phyloP scores from a whole-genome alignment of 2,329 filamentous ascomycete genomes.

The Fusarium hostae region DNA sequence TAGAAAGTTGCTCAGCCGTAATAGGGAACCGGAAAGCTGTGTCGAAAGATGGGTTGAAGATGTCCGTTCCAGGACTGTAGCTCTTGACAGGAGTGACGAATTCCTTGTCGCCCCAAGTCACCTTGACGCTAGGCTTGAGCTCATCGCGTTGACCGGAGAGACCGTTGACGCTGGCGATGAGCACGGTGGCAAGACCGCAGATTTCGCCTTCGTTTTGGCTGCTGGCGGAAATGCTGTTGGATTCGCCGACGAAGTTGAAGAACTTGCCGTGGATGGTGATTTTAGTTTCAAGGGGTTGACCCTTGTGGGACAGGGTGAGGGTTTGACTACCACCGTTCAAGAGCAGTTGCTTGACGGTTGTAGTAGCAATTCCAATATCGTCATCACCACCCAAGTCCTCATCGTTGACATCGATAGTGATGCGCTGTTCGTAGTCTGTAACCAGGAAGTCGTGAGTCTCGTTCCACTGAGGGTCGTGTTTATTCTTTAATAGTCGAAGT shows the following conservation, averaged over 20 bases:
- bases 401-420: constrained; percentile 38
- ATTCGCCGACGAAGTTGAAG: constrained; percentile 35
- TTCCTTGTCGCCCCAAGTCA: constrained; percentile 41
- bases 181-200: constrained; percentile 39
- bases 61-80: constrained; percentile 40
- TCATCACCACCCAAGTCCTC: constrained; percentile 41
- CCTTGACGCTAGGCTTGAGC: constrained; percentile 43
- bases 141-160: constrained; percentile 40
- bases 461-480: constrained; percentile 40
- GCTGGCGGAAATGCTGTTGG: constrained; percentile 29
- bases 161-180: constrained; percentile 36
- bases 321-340: constrained; percentile 35
- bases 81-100: constrained; percentile 38
- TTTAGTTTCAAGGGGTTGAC: constrained; percentile 32
- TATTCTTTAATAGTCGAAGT: constrained; percentile 43
- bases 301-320: constrained; percentile 36
- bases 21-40: constrained; percentile 40
- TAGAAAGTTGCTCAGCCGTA: constrained; percentile 29
- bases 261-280: constrained; percentile 40
- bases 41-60: constrained; percentile 43
- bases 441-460: constrained; percentile 45
- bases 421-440: constrained; percentile 40
- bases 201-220: constrained; percentile 38
- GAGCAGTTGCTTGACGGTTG: constrained; percentile 39
- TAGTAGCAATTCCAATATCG: constrained; percentile 39